Evolutionary conservation across 768 basidiomycete species (phyloP), one percentile per base, ranked within the genome.

Genomic region (Asterophora lycoperdoides): DNA sequence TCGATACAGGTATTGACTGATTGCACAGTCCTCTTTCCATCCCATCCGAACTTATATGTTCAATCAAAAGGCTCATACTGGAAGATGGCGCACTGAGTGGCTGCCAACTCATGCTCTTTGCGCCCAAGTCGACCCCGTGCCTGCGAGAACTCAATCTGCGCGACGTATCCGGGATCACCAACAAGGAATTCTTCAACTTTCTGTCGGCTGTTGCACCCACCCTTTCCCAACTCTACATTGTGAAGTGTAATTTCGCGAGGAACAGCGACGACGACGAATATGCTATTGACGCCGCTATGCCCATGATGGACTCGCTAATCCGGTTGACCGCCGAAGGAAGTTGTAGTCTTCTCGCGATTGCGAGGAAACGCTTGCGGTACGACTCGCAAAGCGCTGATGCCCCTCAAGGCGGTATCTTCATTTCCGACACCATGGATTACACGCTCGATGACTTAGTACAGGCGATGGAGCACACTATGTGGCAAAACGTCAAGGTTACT

Each of bases 241-340:
- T 20, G 4, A n/a, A 35, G 13, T 49, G 35, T 19, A 33, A 10
- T 20, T 15, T 49, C 41, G 8, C 15, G 9, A 36, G 42, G 11
- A 36, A 9, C 19, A 28, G 18, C 3, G 36, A 10, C 2, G 37
- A 34, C 11, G 42, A 49, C 29, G 48, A 49, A 17, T 36, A 32
- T 36, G 48, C 48, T 17, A 44, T 49, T 23, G 48, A 49, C 13
- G 42, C 42, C 30, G 42, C 42, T 4, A 44, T 49, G 13, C 41
- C 48, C 1, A 13, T 13, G 13, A 44, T 49, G 48, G 6, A 7
- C 13, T 14, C 26, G 20, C 35, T 49, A 2, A 18, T 37, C 8
- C 34, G 5, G n/a, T 29, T 49, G 1, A 30, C 19, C 23, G 28
- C 36, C 2, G 36, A 38, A 4, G 35, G 48, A 23, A 23, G 20